Conservation (phyloP, 495 filamentous ascomycete genomes). For the Neurospora sp. region DNA sequence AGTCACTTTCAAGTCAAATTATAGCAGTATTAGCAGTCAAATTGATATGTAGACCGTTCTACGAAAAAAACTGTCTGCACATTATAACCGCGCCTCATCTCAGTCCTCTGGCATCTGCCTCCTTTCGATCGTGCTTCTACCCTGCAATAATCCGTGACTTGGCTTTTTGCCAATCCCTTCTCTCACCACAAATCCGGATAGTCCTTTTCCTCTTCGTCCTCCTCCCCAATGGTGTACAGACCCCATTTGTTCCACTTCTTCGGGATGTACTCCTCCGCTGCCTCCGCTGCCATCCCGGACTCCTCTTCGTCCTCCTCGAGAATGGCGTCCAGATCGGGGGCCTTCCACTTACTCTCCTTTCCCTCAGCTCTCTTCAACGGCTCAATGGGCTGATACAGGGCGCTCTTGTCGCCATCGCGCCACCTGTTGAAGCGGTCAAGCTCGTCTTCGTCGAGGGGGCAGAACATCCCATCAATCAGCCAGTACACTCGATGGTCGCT, state of each 20-base stretch:
- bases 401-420: background rate
- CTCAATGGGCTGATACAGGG: rapidly evolving
- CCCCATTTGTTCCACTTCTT: background rate
- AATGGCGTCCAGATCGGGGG: background rate
- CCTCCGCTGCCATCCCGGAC: background rate
- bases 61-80: background rate
- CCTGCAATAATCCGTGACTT: rapidly evolving
- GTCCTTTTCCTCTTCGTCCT: background rate
- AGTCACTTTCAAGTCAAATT: background rate
- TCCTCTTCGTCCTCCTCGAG: background rate
- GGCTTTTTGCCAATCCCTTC: rapidly evolving
- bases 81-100: rapidly evolving
- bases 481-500: rapidly evolving
- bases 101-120: background rate
- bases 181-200: background rate
- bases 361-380: rapidly evolving
- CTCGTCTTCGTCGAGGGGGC: background rate
- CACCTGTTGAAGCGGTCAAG: background rate
- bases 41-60: background rate
- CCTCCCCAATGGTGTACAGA: background rate
- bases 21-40: background rate
- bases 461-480: background rate
- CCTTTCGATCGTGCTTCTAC: background rate
- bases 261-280: background rate
- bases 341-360: background rate